These are phyloP conservation scores for Schizosaccharomyces pombe DNA, from an alignment of 805 yeast genomes.

Conservation along the genomic window DNA sequence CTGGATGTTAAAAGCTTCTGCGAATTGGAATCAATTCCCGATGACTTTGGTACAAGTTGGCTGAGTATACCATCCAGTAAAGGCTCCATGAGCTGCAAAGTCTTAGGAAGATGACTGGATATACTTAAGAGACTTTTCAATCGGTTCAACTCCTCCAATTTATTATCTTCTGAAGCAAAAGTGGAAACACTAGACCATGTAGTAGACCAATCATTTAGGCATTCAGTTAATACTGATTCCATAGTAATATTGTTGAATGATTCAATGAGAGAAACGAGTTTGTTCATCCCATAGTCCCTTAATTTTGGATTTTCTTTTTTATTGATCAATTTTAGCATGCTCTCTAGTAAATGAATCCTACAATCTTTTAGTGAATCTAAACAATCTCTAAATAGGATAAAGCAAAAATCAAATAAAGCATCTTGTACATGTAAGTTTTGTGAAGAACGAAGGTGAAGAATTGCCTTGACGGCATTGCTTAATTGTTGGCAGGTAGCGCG, in stretches of 20 bases:
- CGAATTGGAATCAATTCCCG: not conserved
- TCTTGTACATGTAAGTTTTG: not conserved
- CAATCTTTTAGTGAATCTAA: constrained; percentile 18
- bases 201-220: not conserved
- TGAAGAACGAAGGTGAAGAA: not conserved
- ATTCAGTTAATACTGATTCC: not conserved
- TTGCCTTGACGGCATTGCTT: not conserved
- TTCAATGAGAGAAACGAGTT: not conserved
- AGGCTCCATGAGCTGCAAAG: not conserved
- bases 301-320: constrained; percentile 5
- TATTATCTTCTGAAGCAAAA: not conserved
- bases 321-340: constrained; percentile 13
- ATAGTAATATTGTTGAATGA: not conserved
- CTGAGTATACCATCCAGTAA: not conserved
- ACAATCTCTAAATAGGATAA: constrained; percentile 16
- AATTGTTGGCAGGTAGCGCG: not conserved
- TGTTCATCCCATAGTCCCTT: not conserved
- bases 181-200: not conserved
- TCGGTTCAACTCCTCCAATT: not conserved
- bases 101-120: not conserved
- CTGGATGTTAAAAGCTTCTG: not conserved
- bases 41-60: not conserved
- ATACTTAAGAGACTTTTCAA: not conserved
- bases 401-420: constrained; percentile 15
- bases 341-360: constrained; percentile 19